Base-by-base conservation (phyloP, 2,329 filamentous ascomycete genomes). In the Verticillium dahliae region DNA sequence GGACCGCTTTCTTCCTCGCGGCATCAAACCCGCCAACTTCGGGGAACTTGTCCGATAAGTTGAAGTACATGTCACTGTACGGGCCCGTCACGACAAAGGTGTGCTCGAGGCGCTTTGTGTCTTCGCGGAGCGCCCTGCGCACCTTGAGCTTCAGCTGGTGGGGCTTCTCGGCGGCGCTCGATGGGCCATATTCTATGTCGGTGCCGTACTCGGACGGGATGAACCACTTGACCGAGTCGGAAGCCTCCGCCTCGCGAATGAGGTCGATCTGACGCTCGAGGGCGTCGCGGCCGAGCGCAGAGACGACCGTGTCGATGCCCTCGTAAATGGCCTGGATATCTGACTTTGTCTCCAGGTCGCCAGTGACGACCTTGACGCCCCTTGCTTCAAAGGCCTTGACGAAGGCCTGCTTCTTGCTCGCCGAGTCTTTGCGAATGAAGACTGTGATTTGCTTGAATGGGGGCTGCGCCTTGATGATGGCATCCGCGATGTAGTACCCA, bases 1-100 rank as follows among this genome's bases (percentile, higher is more conserved):
- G 69, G 2, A 83, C 76, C 0, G 89, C 89, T 61, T 77, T 82
- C 68, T 82, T 86, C 2, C 69, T 75, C 62, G 76, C 74, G 1
- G 83, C 75, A 68, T 91, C 81, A 67, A 85, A 92, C 0, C 81
- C 81, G 2, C 89, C 88, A 0, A 77, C 72, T 38, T 75, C 69
- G 58, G 73, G 70, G 3, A 75, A 67, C 0, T 71, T 73, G 6
- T 75, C 70, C n/a, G 75, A 67, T 3, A 78, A 71, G 6, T 65
- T 64, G 55, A 89, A 76, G 75, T 81, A 90, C 69, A 88, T 78
- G 63, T 90, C 88, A 35, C 83, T 81, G 66, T 88, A 91, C 0
- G 88, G 88, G 0, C 88, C 88, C 0, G 88, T 90, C 4, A 91
- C 88, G 0, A 91, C 75, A 69, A 87, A 90, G 0, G 88, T 90